Base-by-base conservation (phyloP, 345 rosid genomes). In the Eucalyptus cloeziana region DNA sequence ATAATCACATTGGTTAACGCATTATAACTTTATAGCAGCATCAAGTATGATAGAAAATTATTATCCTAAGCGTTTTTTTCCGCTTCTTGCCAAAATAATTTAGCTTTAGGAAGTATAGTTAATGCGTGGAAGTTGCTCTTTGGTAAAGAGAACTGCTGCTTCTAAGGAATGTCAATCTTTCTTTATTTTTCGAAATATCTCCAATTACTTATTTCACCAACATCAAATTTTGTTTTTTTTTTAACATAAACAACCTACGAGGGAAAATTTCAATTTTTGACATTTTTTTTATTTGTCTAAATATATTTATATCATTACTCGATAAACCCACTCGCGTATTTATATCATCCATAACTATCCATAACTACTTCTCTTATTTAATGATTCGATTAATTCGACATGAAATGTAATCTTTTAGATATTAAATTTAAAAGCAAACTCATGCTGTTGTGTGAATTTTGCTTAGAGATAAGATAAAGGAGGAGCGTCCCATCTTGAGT, bases 351-450 rank as follows among this genome's bases (percentile, higher is more conserved):
- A 40, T 21, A 21, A 37, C 40, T 11, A 76, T 40, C 47, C 1
- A 40, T 21, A 21, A 37, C 40, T 11, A 10, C 13, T 76, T 40
- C 4, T 40, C 83, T 76, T 76, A 21, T 10, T 12, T 76, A 40
- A 76, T 22, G 25, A 76, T 76, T 76, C 5, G 22, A 21, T 76
- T 76, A 76, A 64, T n/a, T 64, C 8, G 5, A 30, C 3, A 7
- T 1, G 0, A 11, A 5, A 8, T 21, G 1, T 17, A 33, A 69
- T 69, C 24, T 16, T 69, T 33, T 13, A 17, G 17, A 17, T 69
- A 69, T 2, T 0, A 24, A 8, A 31, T 31, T 33, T 43, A 37
- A 6, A 21, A 71, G 8, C 7, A 10, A 13, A 71, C 81, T 25
- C 12, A 27, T 24, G 13, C 62, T 6, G 12, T 5, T 3, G 4